Evolutionary conservation across 306 rosid genomes (phyloP).

Genomic region (Cyamopsis tetragonoloba): DNA sequence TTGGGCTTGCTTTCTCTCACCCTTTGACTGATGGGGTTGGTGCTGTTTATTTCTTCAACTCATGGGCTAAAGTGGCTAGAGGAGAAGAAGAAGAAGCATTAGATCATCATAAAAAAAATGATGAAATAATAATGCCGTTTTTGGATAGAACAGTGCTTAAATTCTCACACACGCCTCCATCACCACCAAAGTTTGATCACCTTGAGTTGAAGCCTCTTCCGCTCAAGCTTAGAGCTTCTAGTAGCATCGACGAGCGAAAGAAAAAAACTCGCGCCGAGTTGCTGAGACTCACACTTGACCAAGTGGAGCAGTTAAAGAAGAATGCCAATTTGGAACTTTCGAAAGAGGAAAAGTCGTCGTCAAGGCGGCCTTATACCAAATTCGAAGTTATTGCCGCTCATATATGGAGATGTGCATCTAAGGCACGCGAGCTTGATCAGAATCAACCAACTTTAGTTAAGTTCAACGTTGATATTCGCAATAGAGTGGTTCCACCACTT

Average conservation of each 20-base stretch:
- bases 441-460: background rate
- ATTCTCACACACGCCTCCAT: background rate
- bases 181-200: background rate
- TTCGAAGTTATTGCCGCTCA: slow-evolving; percentile 11
- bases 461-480: background rate
- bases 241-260: background rate
- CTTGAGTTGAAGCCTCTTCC: slow-evolving; percentile 5
- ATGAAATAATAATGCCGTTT: slow-evolving; percentile 1
- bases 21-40: background rate
- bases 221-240: background rate
- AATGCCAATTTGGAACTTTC: background rate
- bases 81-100: background rate
- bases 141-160: background rate
- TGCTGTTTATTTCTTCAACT: background rate
- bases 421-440: slow-evolving; percentile 15
- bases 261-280: background rate
- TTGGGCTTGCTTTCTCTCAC: background rate
- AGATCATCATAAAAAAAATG: too few relatives aligned
- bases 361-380: background rate
- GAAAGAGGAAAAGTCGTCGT: background rate
- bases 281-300: background rate
- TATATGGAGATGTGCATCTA: slow-evolving; percentile 18
- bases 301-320: slow-evolving; percentile 13
- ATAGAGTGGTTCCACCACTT: slow-evolving; percentile 6
- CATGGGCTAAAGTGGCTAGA: slow-evolving; percentile 15